phyloP scores from a whole-genome alignment of 768 basidiomycete species.

The Tulasnella calospora region DNA sequence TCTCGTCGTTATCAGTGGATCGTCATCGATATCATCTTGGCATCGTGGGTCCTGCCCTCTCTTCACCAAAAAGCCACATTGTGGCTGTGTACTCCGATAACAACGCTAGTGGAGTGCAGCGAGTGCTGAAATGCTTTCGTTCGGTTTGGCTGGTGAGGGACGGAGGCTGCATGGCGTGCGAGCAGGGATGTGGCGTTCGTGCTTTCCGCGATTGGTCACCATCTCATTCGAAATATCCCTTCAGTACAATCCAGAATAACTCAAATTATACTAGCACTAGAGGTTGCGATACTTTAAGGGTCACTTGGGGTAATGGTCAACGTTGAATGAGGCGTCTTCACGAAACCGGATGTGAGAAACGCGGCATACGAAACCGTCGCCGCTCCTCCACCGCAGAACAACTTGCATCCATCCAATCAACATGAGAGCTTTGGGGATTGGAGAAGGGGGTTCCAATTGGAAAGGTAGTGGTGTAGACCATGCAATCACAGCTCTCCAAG shows the following conservation, averaged over 20 bases:
- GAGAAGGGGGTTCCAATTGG: too few species aligned
- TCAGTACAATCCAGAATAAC: not conserved
- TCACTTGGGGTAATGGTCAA: not conserved
- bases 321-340: not conserved
- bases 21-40: not conserved
- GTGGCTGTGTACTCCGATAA: not conserved
- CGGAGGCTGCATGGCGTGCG: constrained; percentile 1
- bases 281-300: not conserved
- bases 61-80: not conserved
- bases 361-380: not conserved
- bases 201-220: not conserved
- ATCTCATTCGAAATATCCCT: not conserved
- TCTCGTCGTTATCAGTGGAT: not conserved
- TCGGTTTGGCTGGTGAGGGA: not conserved
- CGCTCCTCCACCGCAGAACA: not conserved
- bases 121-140: not conserved
- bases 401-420: not conserved
- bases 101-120: not conserved
- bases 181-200: not conserved
- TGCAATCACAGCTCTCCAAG: not conserved
- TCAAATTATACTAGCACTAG: not conserved
- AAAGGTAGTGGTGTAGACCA: not conserved
- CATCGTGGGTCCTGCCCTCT: not conserved
- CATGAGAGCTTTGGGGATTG: not conserved
- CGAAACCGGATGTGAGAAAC: not conserved